Conservation (phyloP, 139 green algal genomes). For the Nannochloris sp. region DNA sequence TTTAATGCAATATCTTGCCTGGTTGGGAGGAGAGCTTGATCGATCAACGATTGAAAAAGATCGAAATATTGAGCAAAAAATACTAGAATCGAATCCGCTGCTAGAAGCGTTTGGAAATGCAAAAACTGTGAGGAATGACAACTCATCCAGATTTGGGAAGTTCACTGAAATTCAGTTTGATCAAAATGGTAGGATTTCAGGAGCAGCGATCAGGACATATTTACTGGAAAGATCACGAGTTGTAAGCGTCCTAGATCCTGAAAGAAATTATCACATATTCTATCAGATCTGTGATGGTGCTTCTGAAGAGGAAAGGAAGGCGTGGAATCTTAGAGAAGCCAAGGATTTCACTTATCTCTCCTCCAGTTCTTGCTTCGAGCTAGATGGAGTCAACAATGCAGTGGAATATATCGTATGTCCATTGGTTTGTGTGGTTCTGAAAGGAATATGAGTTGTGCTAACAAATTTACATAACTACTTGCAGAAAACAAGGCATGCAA, state of each 20-base stretch:
- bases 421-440: constrained; percentile 8
- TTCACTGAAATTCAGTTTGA: constrained; percentile 99
- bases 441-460: background rate
- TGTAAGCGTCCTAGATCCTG: constrained; percentile 83
- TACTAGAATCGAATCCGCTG: constrained; percentile 94
- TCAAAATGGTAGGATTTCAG: constrained; percentile 64
- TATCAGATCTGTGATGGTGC: constrained; percentile 97
- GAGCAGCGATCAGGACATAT: constrained; percentile 91
- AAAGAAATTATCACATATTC: constrained; percentile 98
- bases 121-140: constrained; percentile 97
- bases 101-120: constrained; percentile 98
- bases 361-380: constrained; percentile 74
- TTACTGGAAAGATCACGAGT: constrained; percentile 93
- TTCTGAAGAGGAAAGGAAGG: constrained; percentile 43
- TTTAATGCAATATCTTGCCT: constrained; percentile 93
- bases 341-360: constrained; percentile 81
- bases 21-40: constrained; percentile 60
- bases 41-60: constrained; percentile 16
- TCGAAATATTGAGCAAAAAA: constrained; percentile 71
- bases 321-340: constrained; percentile 52
- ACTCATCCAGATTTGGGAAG: constrained; percentile 97
- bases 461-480: background rate
- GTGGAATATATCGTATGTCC: constrained; percentile 72
- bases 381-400: constrained; percentile 76
- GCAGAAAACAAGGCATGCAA: constrained; percentile 75